These are phyloP conservation scores for Geranium rotundifolium DNA, from an alignment of 345 rosid genomes.

Conservation along the genomic window DNA sequence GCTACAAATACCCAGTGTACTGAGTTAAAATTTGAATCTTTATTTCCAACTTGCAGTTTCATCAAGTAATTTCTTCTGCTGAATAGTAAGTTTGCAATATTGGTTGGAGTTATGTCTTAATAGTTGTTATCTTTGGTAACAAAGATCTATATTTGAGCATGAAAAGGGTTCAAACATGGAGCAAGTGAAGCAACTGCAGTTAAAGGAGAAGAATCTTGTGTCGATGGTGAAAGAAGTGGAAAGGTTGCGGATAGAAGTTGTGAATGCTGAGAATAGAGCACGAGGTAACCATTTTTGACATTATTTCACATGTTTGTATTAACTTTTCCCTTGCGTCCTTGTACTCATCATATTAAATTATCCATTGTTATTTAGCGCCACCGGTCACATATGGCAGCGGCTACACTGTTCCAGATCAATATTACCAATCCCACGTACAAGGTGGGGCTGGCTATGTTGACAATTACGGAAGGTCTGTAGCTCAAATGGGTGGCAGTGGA, in stretches of 20 bases:
- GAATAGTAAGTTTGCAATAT: too few relatives aligned
- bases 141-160: constrained; percentile 43
- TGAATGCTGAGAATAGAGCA: constrained; percentile 27
- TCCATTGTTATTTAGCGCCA: constrained; percentile 8
- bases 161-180: constrained; percentile 63
- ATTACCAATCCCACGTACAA: constrained; percentile 8
- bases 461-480: too few relatives aligned
- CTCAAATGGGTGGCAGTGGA: too few relatives aligned
- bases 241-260: constrained; percentile 39
- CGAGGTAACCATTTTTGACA: constrained; percentile 21
- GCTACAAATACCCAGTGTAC: too few relatives aligned
- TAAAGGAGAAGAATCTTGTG: constrained; percentile 49
- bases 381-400: constrained; percentile 18
- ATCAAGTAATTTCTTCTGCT: too few relatives aligned
- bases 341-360: not conserved
- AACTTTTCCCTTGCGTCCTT: not conserved
- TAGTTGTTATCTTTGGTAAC: too few relatives aligned
- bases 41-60: too few relatives aligned
- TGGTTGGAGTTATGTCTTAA: too few relatives aligned
- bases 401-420: constrained; percentile 15
- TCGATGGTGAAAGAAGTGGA: constrained; percentile 61
- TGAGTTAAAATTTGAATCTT: too few relatives aligned
- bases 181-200: constrained; percentile 48
- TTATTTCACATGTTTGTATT: not conserved
- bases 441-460: too few relatives aligned